A percentile compares a stretch with the other conserved stretches of the same genome.
These are phyloP conservation scores for Copromyces sp. DNA, from an alignment of 495 filamentous ascomycete species.

Conservation along the genomic window DNA sequence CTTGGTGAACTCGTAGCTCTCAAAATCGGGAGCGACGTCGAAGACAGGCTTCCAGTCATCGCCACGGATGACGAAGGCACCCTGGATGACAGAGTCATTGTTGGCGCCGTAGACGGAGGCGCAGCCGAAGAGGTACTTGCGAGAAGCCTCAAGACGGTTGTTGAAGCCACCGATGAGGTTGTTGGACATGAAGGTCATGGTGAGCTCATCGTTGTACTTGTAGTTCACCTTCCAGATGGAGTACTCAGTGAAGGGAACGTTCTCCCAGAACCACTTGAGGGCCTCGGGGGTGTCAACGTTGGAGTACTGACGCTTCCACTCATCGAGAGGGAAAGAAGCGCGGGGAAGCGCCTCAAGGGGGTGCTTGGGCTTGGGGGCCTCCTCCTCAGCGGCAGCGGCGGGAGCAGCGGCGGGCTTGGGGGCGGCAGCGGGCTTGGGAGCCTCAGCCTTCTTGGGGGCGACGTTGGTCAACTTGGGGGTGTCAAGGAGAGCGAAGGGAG, in stretches of 20 bases:
- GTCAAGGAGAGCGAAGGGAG: conserved; percentile 66
- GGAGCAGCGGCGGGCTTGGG: conserved; percentile 48
- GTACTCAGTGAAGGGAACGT: conserved; percentile 85
- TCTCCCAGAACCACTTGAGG: conserved; percentile 97
- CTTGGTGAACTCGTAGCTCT: conserved; percentile 93
- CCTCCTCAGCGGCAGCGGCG: conserved; percentile 63
- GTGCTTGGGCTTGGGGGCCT: conserved; percentile 88
- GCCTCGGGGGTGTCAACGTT: conserved; percentile 85
- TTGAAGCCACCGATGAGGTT: conserved; percentile 98
- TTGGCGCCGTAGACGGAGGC: conserved; percentile 78
- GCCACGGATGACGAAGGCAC: conserved; percentile 89
- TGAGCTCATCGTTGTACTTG: conserved; percentile 98
- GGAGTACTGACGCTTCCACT: conserved; percentile 98
- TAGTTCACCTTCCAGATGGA: conserved; percentile 86
- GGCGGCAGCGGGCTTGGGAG: conserved; percentile 46
- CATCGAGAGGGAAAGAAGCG: conserved; percentile 75
- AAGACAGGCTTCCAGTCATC: conserved; percentile 81
- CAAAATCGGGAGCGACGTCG: conserved; percentile 91
- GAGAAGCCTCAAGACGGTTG: conserved; percentile 89
- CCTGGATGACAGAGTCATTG: conserved; percentile 80
- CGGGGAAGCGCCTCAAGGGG: conserved; percentile 78
- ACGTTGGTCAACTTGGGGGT: conserved; percentile 73
- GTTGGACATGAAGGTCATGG: conserved; percentile 92
- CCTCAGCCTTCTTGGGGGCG: conserved; percentile 75
- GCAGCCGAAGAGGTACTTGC: conserved; percentile 96